Evolutionary conservation across 2,329 filamentous ascomycete species (phyloP), one percentile per base, ranked within the genome.

Genomic region (Fusarium avenaceum): DNA sequence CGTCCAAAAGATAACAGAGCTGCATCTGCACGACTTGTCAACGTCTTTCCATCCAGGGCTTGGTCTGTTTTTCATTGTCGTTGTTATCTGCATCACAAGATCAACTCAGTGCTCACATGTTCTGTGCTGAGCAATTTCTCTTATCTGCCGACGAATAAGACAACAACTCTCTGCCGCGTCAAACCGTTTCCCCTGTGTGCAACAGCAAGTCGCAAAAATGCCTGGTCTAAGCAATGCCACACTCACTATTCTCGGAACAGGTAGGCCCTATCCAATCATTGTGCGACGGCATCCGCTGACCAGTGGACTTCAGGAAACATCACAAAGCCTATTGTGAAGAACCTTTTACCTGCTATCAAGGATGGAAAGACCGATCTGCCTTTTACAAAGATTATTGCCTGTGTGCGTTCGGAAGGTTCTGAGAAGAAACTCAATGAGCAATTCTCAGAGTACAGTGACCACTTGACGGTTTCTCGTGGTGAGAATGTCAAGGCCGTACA

Each of bases 401-500:
- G 75, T 7, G 77, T 78, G 14, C 69, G 76, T 4, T 78, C 74
- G 13, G 66, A 74, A 19, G 55, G 55, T 4, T 76, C 76, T 4
- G 60, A 69, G 45, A 33, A 68, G 2, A 52, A 67, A 3, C 59
- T 78, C 4, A 62, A 45, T 8, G 49, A 65, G 3, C 57, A 60
- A 5, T 76, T 77, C n/a, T 44, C 57, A 5, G 39, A 57, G n/a
- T 57, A 68, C 13, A 40, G 20, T 10, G 50, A 58, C 9, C 49
- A 58, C 0, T n/a, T 77, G 3, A 50, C 50, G 0, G 68, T 77
- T 3, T 71, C 80, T 3, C 75, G 74, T 6, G 76, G 78, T 7
- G 75, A 77, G 2, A 77, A 79, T 50, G 69, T 76, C 39, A 70
- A 72, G 14, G 82, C 81, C 4, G 72, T 78, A 0, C 57, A 76